These are phyloP conservation scores for Irpex sp. DNA, from an alignment of 1,284 basidiomycete species.

Conservation along the genomic window DNA sequence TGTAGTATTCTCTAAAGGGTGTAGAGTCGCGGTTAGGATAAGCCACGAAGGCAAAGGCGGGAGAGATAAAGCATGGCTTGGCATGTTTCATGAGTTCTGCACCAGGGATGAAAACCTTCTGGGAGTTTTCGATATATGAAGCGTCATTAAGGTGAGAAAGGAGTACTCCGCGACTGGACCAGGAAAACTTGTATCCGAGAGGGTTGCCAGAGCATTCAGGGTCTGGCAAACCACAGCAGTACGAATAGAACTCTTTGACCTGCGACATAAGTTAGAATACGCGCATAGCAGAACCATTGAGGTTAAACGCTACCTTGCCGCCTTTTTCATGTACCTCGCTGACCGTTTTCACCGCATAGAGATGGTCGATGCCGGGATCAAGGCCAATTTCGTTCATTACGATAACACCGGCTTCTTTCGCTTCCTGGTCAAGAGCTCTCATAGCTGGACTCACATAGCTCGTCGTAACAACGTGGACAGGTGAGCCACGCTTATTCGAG, in stretches of 20 bases:
- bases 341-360: constrained; percentile 97
- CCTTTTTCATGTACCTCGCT: constrained; percentile 92
- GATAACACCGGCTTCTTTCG: constrained; percentile 87
- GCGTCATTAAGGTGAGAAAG: constrained; percentile 94
- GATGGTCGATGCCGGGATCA: constrained; percentile 92
- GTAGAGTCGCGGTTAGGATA: constrained; percentile 98
- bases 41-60: constrained; percentile 93
- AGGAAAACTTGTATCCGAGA: constrained; percentile 99
- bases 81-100: constrained; percentile 84
- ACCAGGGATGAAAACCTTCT: constrained; percentile 64
- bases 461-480: constrained; percentile 86
- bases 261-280: constrained; percentile 23
- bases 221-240: constrained; percentile 95
- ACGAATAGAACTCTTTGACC: constrained; percentile 94
- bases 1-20: constrained; percentile 84
- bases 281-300: not conserved
- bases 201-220: constrained; percentile 92
- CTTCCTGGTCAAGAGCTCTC: constrained; percentile 82
- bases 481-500: not conserved
- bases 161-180: constrained; percentile 96
- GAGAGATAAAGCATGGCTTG: constrained; percentile 93
- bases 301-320: constrained; percentile 65
- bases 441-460: constrained; percentile 92
- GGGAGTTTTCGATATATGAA: constrained; percentile 69
- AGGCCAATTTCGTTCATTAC: constrained; percentile 99